Base-by-base conservation (phyloP, 176 grass and related monocot species). In the Juncus effusus region DNA sequence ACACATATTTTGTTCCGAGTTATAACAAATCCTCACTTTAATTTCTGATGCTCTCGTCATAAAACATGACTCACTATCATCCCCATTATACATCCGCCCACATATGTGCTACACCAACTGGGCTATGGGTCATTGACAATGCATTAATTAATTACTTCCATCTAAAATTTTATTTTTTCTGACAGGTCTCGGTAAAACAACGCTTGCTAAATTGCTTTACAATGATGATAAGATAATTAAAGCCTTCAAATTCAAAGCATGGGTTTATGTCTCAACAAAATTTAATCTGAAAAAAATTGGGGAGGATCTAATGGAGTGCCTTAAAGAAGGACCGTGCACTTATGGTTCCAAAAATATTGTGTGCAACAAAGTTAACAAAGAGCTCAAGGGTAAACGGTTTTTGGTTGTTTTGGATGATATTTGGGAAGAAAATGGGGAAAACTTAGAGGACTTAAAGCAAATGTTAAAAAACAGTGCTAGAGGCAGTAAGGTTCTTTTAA, bases 261-360 rank as follows among this genome's bases (percentile, higher is more conserved):
- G 75, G 75, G 39, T 77, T 61, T 59, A 77, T 51, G 75, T 76
- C 16, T 76, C 75, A n/a, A 51, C 16, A 54, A 51, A 69, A 45
- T 78, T 78, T 60, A 51, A 61, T 60, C 49, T 78, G 75, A 59
- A 70, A 69, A 78, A 3, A 69, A 69, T 78, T 47, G 75, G 35
- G 10, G 45, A 69, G 59, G 42, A 13, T 16, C 58, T 78, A 38
- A 58, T 59, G 3, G 66, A 62, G 52, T 42, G 58, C 13, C 44
- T 56, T 60, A 40, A 51, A 61, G 10, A 40, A 38, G 11, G 51
- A 13, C 16, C 41, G 2, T 52, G 36, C 50, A 40, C 12, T 45
- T 54, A 60, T 69, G 42, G 47, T 13, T 49, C 42, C 50, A 38
- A 51, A 4, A 50, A 62, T n/a, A 59, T 54, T 69, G 57, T 60